Evolutionary conservation across 305 asterid species (phyloP).

Genomic region (Fraxinus xanthoxyloides): DNA sequence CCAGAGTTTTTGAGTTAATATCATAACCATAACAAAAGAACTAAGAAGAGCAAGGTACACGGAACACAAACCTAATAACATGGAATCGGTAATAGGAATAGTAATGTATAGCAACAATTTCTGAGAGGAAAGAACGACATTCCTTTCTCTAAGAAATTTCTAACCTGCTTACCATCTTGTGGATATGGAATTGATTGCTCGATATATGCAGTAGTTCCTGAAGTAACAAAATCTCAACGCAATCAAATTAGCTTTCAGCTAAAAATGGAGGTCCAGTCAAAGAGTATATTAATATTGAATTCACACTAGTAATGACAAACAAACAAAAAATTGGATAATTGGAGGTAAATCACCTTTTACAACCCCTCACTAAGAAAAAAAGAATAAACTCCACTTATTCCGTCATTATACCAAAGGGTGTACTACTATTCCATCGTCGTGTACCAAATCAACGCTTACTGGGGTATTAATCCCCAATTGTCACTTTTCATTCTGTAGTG

Average conservation of each 20-base stretch:
- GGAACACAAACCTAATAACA: neutral
- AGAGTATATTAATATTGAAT: neutral
- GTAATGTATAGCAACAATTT: constrained; percentile 1
- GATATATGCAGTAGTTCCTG: constrained; percentile 91
- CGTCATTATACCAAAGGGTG: neutral
- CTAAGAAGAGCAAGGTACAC: constrained; percentile 1
- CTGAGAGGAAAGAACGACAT: neutral
- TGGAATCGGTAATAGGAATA: neutral
- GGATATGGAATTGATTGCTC: constrained; percentile 97
- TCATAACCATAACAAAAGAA: constrained; percentile 8
- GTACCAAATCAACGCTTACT: neutral
- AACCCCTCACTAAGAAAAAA: neutral
- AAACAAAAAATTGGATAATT: neutral
- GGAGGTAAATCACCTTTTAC: neutral
- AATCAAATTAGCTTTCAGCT: constrained; percentile 9
- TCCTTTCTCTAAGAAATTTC: constrained; percentile 24
- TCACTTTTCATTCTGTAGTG: neutral
- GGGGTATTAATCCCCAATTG: neutral
- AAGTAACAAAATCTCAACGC: constrained; percentile 22
- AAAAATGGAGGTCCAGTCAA: constrained; percentile 6
- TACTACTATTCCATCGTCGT: neutral
- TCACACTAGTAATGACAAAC: constrained; percentile 2
- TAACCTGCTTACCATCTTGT: constrained; percentile 98
- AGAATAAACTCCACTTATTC: neutral
- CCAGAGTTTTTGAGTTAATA: neutral